Evolutionary conservation across 192 early-diverging fungal species (phyloP), one percentile per base, ranked within the genome.

Genomic region (Coemansia sp.): DNA sequence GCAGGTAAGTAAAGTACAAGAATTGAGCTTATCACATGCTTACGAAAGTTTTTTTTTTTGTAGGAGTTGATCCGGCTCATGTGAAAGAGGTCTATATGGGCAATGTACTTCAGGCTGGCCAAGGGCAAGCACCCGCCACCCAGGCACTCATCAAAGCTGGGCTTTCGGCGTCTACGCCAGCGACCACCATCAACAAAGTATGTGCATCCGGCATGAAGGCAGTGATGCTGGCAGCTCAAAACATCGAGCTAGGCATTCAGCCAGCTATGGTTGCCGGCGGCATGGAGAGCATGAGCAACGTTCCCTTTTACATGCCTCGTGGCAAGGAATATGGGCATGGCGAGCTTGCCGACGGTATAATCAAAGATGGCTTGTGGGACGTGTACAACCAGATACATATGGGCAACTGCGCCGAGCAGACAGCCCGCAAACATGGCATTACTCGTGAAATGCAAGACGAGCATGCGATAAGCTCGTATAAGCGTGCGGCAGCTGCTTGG

Each of bases 201-300:
- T 98, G 96, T 76, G 93, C 94, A 9, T 94, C 93, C 1, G 96
- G 94, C n/a, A 84, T 97, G 88, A 98, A 98, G 82, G 88, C 95
- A 5, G 84, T 94, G 48, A 93, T 92, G 82, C 72, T 97, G 55
- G 95, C 93, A 32, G 70, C 93, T 8, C 91, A 94, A 72, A 82
- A 80, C 61, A 82, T 98, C 44, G 80, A 86, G 73, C 72, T 87
- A 21, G 95, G 93, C 15, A 74, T 80, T 21, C 85, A 90, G 62
- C 65, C 83, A 28, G 76, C 92, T 15, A 91, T 97, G 86, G 82
- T 95, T 10, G 92, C 92, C 23, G 93, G 93, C 62, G 93, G 94
- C 49, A 96, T 94, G 91, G 93, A 97, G 67, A 90, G 86, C 81
- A 97, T 98, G 94, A 88, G 88, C 58, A 93, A 97, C 60, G 87